Base-by-base conservation (phyloP, 495 filamentous ascomycete species). In the Aspergillus bridgeri region DNA sequence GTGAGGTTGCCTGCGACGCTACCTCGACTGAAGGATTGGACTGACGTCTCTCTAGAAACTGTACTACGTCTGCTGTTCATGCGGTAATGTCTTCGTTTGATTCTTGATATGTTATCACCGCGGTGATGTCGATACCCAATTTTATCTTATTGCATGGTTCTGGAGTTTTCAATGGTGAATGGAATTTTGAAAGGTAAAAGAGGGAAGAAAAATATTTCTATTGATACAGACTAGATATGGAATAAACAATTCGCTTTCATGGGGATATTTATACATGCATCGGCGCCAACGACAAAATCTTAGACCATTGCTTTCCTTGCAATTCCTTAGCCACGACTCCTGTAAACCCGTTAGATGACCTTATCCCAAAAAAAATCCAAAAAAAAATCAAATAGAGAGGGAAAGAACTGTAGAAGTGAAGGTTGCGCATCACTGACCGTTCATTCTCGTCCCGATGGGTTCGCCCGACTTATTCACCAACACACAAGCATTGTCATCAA, bases 401-500 rank as follows among this genome's bases (percentile, higher is more conserved):
- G 27, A 18, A 18, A 0, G n/a, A n/a, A n/a, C n/a, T n/a, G n/a
- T n/a, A n/a, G n/a, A n/a, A n/a, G n/a, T n/a, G n/a, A n/a, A n/a
- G 27, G 43, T 18, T 5, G 13, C 7, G 22, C 48, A 13, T 24
- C 33, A 77, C 80, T 64, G 49, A 88, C 88, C 87, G 73, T 89
- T 98, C 77, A 99, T 83, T 69, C 94, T 86, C 4, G 90, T 91
- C 52, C 94, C 94, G 62, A 99, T 86, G 7, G 94, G 95, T 70
- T 99, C 94, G 4, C 95, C 95, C 6, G 90, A 81, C 81, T 99
- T 99, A 74, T 95, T 97, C 70, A 99, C 89, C 69, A 99, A 74
- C 24, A 98, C 95, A 70, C 94, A 99, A 18, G 94, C 94, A 77
- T 98, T 99, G 69, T 99, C 94, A 77, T 94, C 94, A 74, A 98